Evolutionary conservation across 106 monocot species (phyloP).

Genomic region (Allium sativum): DNA sequence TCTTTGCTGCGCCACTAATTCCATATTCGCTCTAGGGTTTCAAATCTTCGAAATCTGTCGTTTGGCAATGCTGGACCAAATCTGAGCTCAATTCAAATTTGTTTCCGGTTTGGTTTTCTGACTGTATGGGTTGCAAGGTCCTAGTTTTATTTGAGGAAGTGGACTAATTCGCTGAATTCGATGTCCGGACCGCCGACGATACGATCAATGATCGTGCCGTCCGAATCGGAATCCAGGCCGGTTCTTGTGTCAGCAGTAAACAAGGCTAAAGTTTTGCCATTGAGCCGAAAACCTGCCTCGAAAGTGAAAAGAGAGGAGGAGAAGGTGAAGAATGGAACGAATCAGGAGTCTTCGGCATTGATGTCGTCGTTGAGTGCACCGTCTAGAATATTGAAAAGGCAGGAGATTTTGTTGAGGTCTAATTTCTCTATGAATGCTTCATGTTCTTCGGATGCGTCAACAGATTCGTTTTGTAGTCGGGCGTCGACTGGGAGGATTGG

Average conservation of each 20-base stretch:
- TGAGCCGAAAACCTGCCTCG: constrained; percentile 23
- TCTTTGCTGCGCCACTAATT: background rate
- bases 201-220: constrained; percentile 38
- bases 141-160: background rate
- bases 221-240: constrained; percentile 33
- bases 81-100: background rate
- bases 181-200: constrained; percentile 58
- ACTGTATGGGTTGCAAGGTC: background rate
- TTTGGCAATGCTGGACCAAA: constrained; percentile 7
- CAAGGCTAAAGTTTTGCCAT: constrained; percentile 25
- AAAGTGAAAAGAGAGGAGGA: constrained; percentile 15
- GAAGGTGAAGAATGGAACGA: constrained; percentile 19
- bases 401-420: constrained; percentile 50
- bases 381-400: constrained; percentile 27
- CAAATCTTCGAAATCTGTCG: background rate
- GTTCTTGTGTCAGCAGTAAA: constrained; percentile 54
- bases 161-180: background rate
- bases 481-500: constrained; percentile 82
- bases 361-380: constrained; percentile 21
- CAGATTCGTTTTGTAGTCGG: constrained; percentile 64
- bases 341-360: constrained; percentile 2
- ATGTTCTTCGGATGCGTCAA: constrained; percentile 85
- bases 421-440: constrained; percentile 83
- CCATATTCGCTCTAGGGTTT: constrained; percentile 1
- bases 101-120: background rate